Conservation (phyloP, 352 stramenopile genomes). For the Phytopythium aichiense region DNA sequence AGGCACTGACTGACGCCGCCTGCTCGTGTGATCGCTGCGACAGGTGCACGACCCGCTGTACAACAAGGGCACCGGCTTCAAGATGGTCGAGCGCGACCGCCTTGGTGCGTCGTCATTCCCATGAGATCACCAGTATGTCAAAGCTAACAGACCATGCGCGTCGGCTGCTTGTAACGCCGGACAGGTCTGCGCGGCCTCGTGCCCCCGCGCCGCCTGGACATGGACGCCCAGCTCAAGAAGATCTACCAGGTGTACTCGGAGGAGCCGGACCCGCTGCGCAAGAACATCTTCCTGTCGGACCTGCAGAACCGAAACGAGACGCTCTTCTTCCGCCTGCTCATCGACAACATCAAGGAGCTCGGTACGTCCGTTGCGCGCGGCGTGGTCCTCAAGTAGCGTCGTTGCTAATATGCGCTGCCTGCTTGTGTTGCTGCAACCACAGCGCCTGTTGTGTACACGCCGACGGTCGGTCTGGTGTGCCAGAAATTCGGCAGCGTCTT, state of each 20-base stretch:
- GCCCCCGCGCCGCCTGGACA: constrained; percentile 64
- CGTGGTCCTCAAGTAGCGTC: not conserved
- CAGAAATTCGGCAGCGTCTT: constrained; percentile 92
- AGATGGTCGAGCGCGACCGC: constrained; percentile 75
- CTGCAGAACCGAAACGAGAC: constrained; percentile 96
- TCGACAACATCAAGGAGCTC: constrained; percentile 91
- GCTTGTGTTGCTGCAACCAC: not conserved
- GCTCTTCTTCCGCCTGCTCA: constrained; percentile 93
- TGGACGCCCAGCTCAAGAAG: constrained; percentile 72
- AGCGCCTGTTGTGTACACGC: constrained; percentile 97
- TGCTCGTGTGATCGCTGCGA: not conserved
- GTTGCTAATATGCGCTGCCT: not conserved
- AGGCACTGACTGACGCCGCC: not conserved
- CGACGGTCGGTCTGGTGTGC: constrained; percentile 93
- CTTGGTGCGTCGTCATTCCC: constrained; percentile 40
- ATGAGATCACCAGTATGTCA: not conserved
- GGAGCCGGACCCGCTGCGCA: constrained; percentile 81
- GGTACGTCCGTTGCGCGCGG: constrained; percentile 32
- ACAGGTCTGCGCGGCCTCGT: constrained; percentile 78
- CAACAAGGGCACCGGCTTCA: constrained; percentile 89
- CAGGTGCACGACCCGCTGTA: constrained; percentile 81
- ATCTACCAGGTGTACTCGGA: constrained; percentile 66
- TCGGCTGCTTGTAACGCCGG: too few relatives aligned
- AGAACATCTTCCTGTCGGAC: constrained; percentile 93
- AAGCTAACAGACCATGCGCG: not conserved